These are phyloP conservation scores for Salix suchowensis DNA, from an alignment of 345 rosid species.

Conservation along the genomic window DNA sequence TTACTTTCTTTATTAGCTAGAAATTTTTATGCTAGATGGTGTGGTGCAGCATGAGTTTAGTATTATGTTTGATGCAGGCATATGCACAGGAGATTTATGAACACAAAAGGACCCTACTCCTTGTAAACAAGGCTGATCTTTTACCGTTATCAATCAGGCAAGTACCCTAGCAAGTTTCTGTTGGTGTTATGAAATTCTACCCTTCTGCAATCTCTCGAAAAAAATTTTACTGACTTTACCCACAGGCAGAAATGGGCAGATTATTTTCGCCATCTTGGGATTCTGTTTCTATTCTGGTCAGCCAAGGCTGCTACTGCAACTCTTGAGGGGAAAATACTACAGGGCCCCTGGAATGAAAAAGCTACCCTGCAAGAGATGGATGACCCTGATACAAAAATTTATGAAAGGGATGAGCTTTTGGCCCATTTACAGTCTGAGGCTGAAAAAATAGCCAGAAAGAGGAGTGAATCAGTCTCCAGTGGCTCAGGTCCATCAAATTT, in stretches of 20 bases:
- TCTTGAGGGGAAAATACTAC: constrained; percentile 60
- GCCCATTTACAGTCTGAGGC: constrained; percentile 66
- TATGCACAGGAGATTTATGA: constrained; percentile 76
- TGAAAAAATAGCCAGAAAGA: constrained; percentile 57
- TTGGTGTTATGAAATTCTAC: neutral
- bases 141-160: constrained; percentile 68
- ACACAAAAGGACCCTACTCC: constrained; percentile 75
- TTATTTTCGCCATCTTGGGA: constrained; percentile 49
- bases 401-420: constrained; percentile 81
- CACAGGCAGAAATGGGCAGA: constrained; percentile 80
- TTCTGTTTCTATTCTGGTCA: constrained; percentile 83
- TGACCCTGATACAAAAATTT: constrained; percentile 53
- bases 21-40: neutral
- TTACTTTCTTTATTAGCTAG: neutral
- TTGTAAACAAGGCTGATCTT: constrained; percentile 94
- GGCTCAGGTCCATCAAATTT: constrained; percentile 22
- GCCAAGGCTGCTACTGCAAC: constrained; percentile 85
- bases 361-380: constrained; percentile 30
- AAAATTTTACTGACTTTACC: constrained; percentile 4
- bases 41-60: neutral
- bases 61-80: constrained; percentile 35
- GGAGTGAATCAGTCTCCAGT: constrained; percentile 39
- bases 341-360: constrained; percentile 33
- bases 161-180: neutral
- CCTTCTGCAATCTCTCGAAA: constrained; percentile 1